These are phyloP conservation scores for Pyricularia pennisetigena DNA, from an alignment of 2,329 filamentous ascomycete species.

Conservation along the genomic window DNA sequence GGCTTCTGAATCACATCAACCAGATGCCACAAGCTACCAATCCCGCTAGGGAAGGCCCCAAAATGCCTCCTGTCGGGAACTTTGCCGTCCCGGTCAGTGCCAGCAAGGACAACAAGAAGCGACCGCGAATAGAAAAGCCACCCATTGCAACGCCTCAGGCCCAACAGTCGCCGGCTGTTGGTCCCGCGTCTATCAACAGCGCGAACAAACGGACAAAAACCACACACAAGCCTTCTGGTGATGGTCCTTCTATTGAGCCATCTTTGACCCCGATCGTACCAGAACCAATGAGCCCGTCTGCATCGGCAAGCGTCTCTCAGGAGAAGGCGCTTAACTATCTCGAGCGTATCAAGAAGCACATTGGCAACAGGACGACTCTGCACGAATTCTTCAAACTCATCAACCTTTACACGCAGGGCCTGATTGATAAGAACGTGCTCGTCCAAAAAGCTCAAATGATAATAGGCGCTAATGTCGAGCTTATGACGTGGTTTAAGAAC, in stretches of 20 bases:
- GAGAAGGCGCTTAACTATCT: constrained; percentile 87
- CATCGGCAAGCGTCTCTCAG: constrained; percentile 50
- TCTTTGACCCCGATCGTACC: constrained; percentile 83
- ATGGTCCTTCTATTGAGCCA: constrained; percentile 63
- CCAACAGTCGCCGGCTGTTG: constrained; percentile 20
- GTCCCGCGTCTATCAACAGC: constrained; percentile 15
- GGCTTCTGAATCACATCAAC: constrained; percentile 32
- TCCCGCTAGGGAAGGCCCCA: constrained; percentile 49
- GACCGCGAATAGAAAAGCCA: constrained; percentile 53
- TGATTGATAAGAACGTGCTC: constrained; percentile 78
- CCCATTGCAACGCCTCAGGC: constrained; percentile 9
- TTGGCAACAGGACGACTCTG: constrained; percentile 85
- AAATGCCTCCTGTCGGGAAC: constrained; percentile 88
- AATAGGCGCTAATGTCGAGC: constrained; percentile 77
- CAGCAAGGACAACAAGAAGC: constrained; percentile 85
- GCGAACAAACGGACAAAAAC: constrained; percentile 63
- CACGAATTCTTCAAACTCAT: constrained; percentile 95
- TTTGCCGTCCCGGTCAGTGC: constrained; percentile 77
- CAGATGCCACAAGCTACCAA: constrained; percentile 46
- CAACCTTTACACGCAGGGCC: constrained; percentile 87
- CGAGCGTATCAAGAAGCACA: constrained; percentile 91
- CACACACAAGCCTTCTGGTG: constrained; percentile 53
- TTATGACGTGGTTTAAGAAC: constrained; percentile 80
- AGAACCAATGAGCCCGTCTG: constrained; percentile 64
- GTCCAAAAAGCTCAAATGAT: constrained; percentile 77